Conservation (phyloP, 176 grass and related monocot species). For the Carex pumila region DNA sequence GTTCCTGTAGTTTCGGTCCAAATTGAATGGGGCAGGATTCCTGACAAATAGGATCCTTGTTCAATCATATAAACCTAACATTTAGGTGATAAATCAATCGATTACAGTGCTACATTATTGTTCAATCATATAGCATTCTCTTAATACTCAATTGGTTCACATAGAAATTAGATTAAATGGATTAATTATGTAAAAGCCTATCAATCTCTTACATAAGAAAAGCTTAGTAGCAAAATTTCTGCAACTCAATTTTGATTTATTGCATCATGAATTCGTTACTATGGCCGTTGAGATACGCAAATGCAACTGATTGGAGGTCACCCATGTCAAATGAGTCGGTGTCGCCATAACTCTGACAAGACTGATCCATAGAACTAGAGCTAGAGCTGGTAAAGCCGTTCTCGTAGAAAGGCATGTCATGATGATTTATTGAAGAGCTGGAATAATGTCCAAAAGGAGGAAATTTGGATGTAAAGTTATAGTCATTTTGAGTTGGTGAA, state of each 20-base stretch:
- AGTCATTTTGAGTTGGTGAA: conserved; percentile 30
- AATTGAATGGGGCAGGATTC: not conserved
- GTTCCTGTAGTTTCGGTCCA: not conserved
- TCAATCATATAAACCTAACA: not conserved
- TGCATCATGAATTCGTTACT: not conserved
- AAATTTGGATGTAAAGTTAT: conserved; percentile 18
- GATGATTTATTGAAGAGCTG: conserved; percentile 37
- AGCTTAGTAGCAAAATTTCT: not conserved
- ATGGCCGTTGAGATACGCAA: conserved; percentile 58
- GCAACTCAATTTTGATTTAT: not conserved
- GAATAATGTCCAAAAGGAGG: conserved; percentile 17
- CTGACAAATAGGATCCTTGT: not conserved
- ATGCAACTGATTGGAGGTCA: conserved; percentile 61
- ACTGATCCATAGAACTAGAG: conserved; percentile 19
- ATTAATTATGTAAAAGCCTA: not conserved
- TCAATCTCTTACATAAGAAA: conserved; percentile 1
- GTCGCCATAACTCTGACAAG: conserved; percentile 36
- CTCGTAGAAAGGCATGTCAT: conserved; percentile 27
- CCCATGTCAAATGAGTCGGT: conserved; percentile 49
- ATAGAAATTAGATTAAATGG: conserved; percentile 2
- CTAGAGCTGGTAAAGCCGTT: conserved; percentile 24
- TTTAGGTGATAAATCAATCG: not conserved
- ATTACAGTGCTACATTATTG: conserved; percentile 9
- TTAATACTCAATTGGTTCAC: conserved; percentile 2
- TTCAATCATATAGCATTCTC: not conserved